Conservation (phyloP, 1,284 basidiomycete species). For the Amylostereum areolatum region DNA sequence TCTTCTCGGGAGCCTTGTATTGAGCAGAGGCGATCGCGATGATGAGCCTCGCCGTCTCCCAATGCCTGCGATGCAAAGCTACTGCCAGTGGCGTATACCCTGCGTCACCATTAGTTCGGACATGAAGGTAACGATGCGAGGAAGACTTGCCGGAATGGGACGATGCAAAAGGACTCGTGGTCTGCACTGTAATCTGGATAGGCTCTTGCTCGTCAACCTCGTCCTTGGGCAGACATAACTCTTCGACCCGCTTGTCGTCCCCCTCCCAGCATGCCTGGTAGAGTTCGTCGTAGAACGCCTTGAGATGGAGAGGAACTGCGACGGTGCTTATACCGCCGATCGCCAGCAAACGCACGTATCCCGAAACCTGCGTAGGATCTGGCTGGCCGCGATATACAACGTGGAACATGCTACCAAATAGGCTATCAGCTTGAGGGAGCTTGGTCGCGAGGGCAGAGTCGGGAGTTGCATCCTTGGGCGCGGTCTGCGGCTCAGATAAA, state of each 20-base stretch:
- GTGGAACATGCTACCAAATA: no score
- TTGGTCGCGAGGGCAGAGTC: no score
- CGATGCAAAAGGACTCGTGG: background rate
- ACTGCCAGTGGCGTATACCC: conserved; percentile 40
- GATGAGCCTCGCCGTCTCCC: conserved; percentile 46
- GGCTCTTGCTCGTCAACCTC: conserved; percentile 20
- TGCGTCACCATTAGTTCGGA: no score
- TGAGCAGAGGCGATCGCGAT: conserved; percentile 46
- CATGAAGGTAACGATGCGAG: no score
- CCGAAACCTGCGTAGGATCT: no score
- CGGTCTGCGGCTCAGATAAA: no score
- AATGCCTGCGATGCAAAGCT: conserved; percentile 39
- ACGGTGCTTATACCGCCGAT: no score
- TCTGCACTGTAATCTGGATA: conserved; percentile 37
- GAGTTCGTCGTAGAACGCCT: conserved; percentile 37
- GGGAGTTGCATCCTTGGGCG: no score
- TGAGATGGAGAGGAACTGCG: conserved; percentile 17
- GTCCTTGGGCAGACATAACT: conserved; percentile 39
- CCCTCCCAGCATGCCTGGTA: conserved; percentile 46
- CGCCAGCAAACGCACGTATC: no score
- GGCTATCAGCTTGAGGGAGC: no score
- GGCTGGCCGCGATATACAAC: no score
- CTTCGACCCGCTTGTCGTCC: conserved; percentile 39
- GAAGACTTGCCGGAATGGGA: no score
- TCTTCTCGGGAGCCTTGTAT: conserved; percentile 33